Conservation (phyloP, 2,329 filamentous ascomycete species). For the Xylariomycetidae sp. region DNA sequence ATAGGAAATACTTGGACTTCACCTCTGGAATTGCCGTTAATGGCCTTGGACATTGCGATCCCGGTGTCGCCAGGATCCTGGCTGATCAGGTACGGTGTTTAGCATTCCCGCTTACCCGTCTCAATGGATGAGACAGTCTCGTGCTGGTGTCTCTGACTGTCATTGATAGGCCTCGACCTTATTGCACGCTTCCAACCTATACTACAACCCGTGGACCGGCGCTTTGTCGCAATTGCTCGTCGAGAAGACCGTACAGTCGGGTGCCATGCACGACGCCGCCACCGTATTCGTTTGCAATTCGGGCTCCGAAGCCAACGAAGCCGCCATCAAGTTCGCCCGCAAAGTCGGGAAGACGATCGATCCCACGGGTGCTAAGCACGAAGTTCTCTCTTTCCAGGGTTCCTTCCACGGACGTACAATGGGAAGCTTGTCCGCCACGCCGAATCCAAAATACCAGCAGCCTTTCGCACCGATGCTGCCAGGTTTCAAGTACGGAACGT, state of each 20-base stretch:
- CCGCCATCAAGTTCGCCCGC: slow-evolving; percentile 92
- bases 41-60: slow-evolving; percentile 83
- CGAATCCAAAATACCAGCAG: slow-evolving; percentile 95
- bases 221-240: slow-evolving; percentile 81
- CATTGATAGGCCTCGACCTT: slow-evolving; percentile 70
- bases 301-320: slow-evolving; percentile 94
- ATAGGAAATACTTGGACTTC: slow-evolving; percentile 86
- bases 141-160: too few relatives aligned
- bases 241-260: slow-evolving; percentile 71
- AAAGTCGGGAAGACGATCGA: slow-evolving; percentile 79
- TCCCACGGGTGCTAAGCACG: slow-evolving; percentile 67
- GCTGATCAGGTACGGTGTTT: slow-evolving; percentile 71
- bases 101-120: too few relatives aligned
- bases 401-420: slow-evolving; percentile 97
- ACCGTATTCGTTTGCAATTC: slow-evolving; percentile 95
- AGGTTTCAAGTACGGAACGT: slow-evolving; percentile 81
- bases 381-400: slow-evolving; percentile 85
- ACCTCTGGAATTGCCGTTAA: slow-evolving; percentile 96
- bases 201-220: slow-evolving; percentile 95
- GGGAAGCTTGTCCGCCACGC: slow-evolving; percentile 91
- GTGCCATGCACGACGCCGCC: slow-evolving; percentile 74
- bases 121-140: too few relatives aligned
- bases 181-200: slow-evolving; percentile 91
- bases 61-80: slow-evolving; percentile 69
- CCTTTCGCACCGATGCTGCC: slow-evolving; percentile 95